phyloP scores from a whole-genome alignment of 2,329 filamentous ascomycete genomes.

The Pyrenochaeta sp. region DNA sequence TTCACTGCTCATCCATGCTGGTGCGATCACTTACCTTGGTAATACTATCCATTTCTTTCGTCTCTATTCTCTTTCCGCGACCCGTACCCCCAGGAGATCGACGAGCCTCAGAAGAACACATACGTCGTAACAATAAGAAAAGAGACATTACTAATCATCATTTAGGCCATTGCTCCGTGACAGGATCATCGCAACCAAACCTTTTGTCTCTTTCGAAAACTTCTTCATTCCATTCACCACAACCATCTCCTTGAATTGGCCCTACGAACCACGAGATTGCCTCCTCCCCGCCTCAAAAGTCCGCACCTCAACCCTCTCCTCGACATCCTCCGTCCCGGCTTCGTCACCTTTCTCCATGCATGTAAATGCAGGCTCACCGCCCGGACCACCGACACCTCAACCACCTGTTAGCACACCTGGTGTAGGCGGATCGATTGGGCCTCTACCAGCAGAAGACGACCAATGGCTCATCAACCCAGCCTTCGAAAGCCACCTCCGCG shows the following conservation, averaged over 20 bases:
- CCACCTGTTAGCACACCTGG: slow-evolving; percentile 29
- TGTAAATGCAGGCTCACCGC: slow-evolving; percentile 39
- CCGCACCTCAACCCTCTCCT: slow-evolving; percentile 26
- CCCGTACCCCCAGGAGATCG: no score
- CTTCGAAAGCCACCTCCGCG: slow-evolving; percentile 80
- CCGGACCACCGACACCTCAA: slow-evolving; percentile 33
- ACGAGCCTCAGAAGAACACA: no score
- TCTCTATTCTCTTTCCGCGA: background rate
- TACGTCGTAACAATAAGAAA: background rate
- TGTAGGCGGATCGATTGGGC: slow-evolving; percentile 9
- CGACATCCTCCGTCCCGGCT: slow-evolving; percentile 33
- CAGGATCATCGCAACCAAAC: slow-evolving; percentile 63
- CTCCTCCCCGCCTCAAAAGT: slow-evolving; percentile 61
- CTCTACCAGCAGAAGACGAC: slow-evolving; percentile 52
- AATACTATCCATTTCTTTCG: slow-evolving; percentile 15
- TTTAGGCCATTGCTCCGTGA: slow-evolving; percentile 74
- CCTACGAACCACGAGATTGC: slow-evolving; percentile 76
- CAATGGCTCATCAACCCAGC: slow-evolving; percentile 84
- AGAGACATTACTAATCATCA: slow-evolving; percentile 19
- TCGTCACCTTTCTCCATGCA: slow-evolving; percentile 42
- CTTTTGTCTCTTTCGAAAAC: slow-evolving; percentile 73
- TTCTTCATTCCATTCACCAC: slow-evolving; percentile 86
- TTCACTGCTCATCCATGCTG: slow-evolving; percentile 76
- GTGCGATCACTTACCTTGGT: slow-evolving; percentile 83
- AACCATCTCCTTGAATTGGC: slow-evolving; percentile 83